Evolutionary conservation across 2,329 filamentous ascomycete species (phyloP).

Genomic region (Colletotrichum liriopes): DNA sequence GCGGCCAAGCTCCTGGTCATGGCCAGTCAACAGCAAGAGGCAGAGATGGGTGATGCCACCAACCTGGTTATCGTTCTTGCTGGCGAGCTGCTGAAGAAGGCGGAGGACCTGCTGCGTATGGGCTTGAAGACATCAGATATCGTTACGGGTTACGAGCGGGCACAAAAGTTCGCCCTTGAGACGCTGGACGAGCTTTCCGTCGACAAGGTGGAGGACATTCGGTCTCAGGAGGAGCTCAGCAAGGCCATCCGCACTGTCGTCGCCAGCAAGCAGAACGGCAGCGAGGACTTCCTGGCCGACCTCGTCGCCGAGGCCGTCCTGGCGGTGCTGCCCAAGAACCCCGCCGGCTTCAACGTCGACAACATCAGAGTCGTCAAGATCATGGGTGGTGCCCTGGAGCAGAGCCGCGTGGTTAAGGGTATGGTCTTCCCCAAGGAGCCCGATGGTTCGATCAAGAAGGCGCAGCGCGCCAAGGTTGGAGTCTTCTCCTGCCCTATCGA

Average conservation of each 20-base stretch:
- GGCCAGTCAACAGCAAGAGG: slow-evolving; percentile 98
- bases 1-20: slow-evolving; percentile 98
- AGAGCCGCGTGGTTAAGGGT: slow-evolving; percentile 94
- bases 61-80: slow-evolving; percentile 97
- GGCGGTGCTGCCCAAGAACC: slow-evolving; percentile 95
- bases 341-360: slow-evolving; percentile 97
- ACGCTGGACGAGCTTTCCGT: slow-evolving; percentile 90
- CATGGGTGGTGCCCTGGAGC: slow-evolving; percentile 95
- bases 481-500: slow-evolving; percentile 98
- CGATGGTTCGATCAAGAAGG: slow-evolving; percentile 93
- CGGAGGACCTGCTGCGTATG: slow-evolving; percentile 96
- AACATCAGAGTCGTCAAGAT: slow-evolving; percentile 99
- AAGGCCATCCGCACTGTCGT: slow-evolving; percentile 97
- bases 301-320: slow-evolving; percentile 90
- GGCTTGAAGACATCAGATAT: slow-evolving; percentile 99
- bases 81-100: slow-evolving; percentile 95
- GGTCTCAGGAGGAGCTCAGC: slow-evolving; percentile 85
- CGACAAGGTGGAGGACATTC: slow-evolving; percentile 90
- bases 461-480: slow-evolving; percentile 91
- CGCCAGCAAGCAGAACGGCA: slow-evolving; percentile 96
- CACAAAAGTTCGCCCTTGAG: slow-evolving; percentile 89
- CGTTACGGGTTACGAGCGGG: slow-evolving; percentile 94
- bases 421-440: slow-evolving; percentile 99
- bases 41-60: slow-evolving; percentile 98
- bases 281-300: slow-evolving; percentile 88